These are phyloP conservation scores for Stemphylium vesicarium DNA, from an alignment of 2,329 filamentous ascomycete species.

Conservation along the genomic window DNA sequence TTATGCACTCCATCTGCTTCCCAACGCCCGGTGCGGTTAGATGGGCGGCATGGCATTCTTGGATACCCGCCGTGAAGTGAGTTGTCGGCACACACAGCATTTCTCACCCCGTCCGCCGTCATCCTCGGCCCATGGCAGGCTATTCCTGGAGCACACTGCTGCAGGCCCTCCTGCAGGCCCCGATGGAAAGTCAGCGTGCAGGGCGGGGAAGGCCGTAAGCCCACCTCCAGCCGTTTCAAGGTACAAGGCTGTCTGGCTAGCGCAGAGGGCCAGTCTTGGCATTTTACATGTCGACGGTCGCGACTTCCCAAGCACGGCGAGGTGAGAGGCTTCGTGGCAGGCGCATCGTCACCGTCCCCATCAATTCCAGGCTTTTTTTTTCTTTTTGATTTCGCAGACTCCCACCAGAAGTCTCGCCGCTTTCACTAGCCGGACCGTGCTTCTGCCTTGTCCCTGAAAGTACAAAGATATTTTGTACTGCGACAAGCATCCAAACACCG, in stretches of 20 bases:
- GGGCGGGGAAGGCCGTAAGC: slow-evolving; percentile 11
- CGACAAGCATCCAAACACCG: not conserved
- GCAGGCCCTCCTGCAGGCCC: slow-evolving; percentile 5
- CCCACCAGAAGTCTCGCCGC: not conserved
- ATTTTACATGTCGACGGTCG: not conserved
- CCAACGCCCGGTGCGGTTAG: too few relatives aligned
- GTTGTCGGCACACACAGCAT: not conserved
- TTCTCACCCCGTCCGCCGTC: not conserved
- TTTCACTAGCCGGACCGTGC: not conserved
- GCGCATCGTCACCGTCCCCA: too few relatives aligned
- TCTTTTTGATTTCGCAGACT: too few relatives aligned
- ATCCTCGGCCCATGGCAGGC: slow-evolving; percentile 5
- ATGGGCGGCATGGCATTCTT: too few relatives aligned
- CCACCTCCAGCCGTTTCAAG: not conserved
- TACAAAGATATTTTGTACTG: slow-evolving; percentile 5
- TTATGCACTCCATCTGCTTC: not conserved
- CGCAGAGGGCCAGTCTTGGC: slow-evolving; percentile 4
- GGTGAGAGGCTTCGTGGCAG: too few relatives aligned
- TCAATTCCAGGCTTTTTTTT: too few relatives aligned
- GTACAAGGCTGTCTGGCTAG: slow-evolving; percentile 2
- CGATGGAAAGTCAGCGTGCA: not conserved
- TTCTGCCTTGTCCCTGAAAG: not conserved
- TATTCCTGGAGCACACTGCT: slow-evolving; percentile 3
- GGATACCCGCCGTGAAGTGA: too few relatives aligned
- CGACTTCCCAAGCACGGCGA: too few relatives aligned